Conservation (phyloP, 164 flowering plant genomes). For the Tetrastigma voinierianum region DNA sequence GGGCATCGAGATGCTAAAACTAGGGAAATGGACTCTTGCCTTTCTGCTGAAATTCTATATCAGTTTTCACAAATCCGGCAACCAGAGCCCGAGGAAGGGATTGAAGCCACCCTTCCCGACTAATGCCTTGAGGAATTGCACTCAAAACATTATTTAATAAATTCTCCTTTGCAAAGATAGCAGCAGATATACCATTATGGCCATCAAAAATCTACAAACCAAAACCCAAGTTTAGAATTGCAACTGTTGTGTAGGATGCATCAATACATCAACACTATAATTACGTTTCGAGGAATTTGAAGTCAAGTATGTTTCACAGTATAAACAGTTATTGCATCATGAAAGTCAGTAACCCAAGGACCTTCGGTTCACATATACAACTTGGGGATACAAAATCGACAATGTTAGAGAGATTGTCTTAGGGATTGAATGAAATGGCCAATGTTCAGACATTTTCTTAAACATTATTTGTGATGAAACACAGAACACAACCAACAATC, state of each 20-base stretch:
- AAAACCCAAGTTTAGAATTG: conserved; percentile 19
- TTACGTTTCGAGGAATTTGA: too few species aligned
- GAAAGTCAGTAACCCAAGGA: too few species aligned
- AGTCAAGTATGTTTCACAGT: too few species aligned
- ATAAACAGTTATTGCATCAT: too few species aligned
- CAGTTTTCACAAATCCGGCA: conserved; percentile 96
- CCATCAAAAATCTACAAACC: conserved; percentile 87
- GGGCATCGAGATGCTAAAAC: background rate
- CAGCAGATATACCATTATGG: conserved; percentile 95
- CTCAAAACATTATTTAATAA: conserved; percentile 78
- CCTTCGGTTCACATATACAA: too few species aligned
- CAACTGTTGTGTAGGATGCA: background rate
- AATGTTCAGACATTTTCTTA: too few species aligned
- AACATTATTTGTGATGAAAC: too few species aligned
- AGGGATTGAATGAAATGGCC: too few species aligned
- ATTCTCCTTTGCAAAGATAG: conserved; percentile 82
- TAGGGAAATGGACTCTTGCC: conserved; percentile 31
- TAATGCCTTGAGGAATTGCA: conserved; percentile 79
- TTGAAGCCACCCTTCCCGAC: conserved; percentile 92
- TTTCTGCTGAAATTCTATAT: conserved; percentile 92
- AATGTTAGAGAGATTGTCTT: too few species aligned
- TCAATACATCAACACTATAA: too few species aligned
- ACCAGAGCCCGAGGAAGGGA: conserved; percentile 92
- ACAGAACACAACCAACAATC: too few species aligned
- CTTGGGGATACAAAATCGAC: too few species aligned